Percentiles rank a stretch among this genome's conserved stretches.
Evolutionary conservation across 768 basidiomycete species (phyloP).

Genomic region (Harrya chromipes): DNA sequence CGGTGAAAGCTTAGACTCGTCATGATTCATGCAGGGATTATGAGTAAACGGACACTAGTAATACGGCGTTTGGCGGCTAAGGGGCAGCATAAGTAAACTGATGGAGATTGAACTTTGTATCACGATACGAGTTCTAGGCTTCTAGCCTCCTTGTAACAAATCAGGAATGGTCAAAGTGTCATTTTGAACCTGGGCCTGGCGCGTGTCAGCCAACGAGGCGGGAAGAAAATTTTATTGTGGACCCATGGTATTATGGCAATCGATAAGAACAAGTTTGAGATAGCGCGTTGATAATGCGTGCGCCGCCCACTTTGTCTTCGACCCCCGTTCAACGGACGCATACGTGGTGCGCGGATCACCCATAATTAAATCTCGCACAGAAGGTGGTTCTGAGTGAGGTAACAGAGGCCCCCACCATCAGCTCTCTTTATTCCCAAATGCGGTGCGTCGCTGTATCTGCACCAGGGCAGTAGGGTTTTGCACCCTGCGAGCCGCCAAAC

Average conservation of each 20-base stretch:
- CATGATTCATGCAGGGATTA: too few relatives aligned
- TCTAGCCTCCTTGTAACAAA: too few relatives aligned
- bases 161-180: too few relatives aligned
- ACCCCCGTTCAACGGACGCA: too few relatives aligned
- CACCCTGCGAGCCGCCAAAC: too few relatives aligned
- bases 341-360: slow-evolving; percentile 3
- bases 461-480: not conserved
- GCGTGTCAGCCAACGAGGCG: slow-evolving; percentile 1
- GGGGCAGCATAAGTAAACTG: not conserved
- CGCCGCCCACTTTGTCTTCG: too few relatives aligned
- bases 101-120: slow-evolving; percentile 4
- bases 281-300: slow-evolving; percentile 3
- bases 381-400: slow-evolving; percentile 4
- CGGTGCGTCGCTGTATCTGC: not conserved
- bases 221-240: not conserved
- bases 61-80: not conserved
- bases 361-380: slow-evolving; percentile 1
- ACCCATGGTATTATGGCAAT: not conserved
- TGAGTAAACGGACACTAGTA: not conserved
- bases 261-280: slow-evolving; percentile 6
- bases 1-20: too few relatives aligned
- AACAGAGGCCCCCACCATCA: not conserved
- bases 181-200: not conserved
- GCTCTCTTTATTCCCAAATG: not conserved
- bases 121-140: not conserved